These are phyloP conservation scores for Hanseniaspora taiwanica DNA, from an alignment of 805 yeast species.

Conservation along the genomic window DNA sequence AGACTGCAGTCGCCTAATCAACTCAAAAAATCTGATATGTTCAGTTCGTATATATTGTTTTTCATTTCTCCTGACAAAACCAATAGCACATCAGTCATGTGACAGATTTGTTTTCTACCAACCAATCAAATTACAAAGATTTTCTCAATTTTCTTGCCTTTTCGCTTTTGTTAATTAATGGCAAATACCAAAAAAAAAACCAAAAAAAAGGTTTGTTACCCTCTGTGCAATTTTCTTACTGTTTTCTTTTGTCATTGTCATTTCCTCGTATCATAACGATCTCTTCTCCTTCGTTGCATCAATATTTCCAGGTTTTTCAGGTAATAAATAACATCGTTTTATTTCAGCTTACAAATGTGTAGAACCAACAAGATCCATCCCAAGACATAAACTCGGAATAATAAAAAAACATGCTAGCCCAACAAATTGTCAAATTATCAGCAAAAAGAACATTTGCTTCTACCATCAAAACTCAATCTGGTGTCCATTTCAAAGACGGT, in stretches of 20 bases:
- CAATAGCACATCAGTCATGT: not conserved
- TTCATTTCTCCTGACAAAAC: not conserved
- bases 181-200: not conserved
- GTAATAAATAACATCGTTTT: too few relatives aligned
- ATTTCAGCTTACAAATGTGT: not conserved
- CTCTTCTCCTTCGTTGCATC: too few relatives aligned
- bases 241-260: too few relatives aligned
- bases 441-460: conserved; percentile 42
- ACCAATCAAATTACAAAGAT: not conserved
- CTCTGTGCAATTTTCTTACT: too few relatives aligned
- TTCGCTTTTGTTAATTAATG: not conserved
- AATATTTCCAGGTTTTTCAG: too few relatives aligned
- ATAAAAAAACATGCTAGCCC: conserved; percentile 18
- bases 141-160: not conserved
- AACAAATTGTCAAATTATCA: conserved; percentile 21
- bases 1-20: too few relatives aligned
- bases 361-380: not conserved
- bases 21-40: too few relatives aligned
- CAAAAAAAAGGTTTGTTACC: too few relatives aligned
- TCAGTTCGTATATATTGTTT: too few relatives aligned
- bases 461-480: conserved; percentile 30
- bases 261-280: too few relatives aligned
- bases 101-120: not conserved
- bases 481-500: conserved; percentile 60
- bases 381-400: conserved; percentile 1